These are phyloP conservation scores for Fusarium sp. DNA, from an alignment of 2,329 filamentous ascomycete genomes.

Conservation along the genomic window DNA sequence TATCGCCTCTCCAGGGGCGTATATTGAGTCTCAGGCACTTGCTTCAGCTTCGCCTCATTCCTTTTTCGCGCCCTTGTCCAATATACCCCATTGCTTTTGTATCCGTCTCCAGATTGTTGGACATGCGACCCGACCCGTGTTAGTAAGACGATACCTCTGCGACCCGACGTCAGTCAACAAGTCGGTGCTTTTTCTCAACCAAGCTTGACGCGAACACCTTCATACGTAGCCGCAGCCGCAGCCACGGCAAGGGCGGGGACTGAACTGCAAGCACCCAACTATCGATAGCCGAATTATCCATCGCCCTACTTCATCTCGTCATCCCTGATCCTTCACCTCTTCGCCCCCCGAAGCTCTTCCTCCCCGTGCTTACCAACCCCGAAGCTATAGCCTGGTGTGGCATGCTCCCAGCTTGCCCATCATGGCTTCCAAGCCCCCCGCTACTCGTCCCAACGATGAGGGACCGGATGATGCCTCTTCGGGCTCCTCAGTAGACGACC, in stretches of 20 bases:
- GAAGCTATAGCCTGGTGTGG: constrained; percentile 33
- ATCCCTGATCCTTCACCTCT: constrained; percentile 10
- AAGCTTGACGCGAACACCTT: constrained; percentile 20
- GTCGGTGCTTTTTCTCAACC: constrained; percentile 24
- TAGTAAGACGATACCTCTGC: constrained; percentile 33
- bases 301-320: constrained; percentile 8
- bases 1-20: constrained; percentile 4
- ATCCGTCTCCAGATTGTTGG: constrained; percentile 14
- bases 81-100: constrained; percentile 1
- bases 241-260: constrained; percentile 15
- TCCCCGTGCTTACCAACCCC: constrained; percentile 17
- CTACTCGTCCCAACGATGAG: constrained; percentile 40
- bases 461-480: constrained; percentile 9
- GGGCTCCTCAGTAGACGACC: constrained; percentile 43
- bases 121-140: constrained; percentile 36
- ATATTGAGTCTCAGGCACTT: neutral
- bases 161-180: constrained; percentile 37
- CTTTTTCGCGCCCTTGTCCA: neutral
- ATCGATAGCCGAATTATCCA: constrained; percentile 15
- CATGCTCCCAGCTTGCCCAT: constrained; percentile 42
- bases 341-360: constrained; percentile 16
- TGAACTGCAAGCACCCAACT: neutral
- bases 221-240: constrained; percentile 23
- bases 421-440: constrained; percentile 53
- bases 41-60: neutral